phyloP scores from a whole-genome alignment of 2,329 filamentous ascomycete genomes.

The Diaporthe australafricana region DNA sequence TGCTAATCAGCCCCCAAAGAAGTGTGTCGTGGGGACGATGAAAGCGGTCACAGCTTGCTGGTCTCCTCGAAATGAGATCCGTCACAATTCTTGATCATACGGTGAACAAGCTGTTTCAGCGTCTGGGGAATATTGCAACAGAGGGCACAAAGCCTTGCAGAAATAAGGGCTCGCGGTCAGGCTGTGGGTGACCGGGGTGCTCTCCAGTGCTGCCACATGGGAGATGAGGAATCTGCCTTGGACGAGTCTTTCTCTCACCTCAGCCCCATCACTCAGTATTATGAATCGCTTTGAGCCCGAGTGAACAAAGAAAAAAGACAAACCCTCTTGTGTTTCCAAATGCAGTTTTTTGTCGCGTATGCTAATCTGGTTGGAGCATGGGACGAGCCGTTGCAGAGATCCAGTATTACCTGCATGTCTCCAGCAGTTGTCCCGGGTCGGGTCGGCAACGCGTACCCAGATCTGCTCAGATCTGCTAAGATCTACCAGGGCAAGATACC shows the following conservation, averaged over 20 bases:
- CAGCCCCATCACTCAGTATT: background rate
- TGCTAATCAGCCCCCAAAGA: background rate
- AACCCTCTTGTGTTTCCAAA: background rate
- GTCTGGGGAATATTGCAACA: background rate
- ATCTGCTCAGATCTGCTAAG: background rate
- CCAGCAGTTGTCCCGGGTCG: background rate
- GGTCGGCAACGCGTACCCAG: background rate
- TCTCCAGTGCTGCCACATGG: background rate
- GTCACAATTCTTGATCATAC: background rate
- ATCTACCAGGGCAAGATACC: background rate
- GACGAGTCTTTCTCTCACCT: background rate
- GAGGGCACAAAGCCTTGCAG: background rate
- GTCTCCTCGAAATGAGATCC: background rate
- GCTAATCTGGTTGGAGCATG: background rate
- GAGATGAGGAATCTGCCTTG: background rate
- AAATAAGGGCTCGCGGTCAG: background rate
- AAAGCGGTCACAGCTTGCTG: background rate
- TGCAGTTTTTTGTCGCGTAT: background rate
- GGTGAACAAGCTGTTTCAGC: background rate
- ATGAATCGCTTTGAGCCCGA: background rate
- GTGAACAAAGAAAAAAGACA: background rate
- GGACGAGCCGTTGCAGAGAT: constrained; percentile 2
- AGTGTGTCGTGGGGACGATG: background rate
- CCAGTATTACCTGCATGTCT: background rate
- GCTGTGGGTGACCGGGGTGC: constrained; percentile 1